Base-by-base conservation (phyloP, 139 green algal species). In the Chlorella vulgaris region DNA sequence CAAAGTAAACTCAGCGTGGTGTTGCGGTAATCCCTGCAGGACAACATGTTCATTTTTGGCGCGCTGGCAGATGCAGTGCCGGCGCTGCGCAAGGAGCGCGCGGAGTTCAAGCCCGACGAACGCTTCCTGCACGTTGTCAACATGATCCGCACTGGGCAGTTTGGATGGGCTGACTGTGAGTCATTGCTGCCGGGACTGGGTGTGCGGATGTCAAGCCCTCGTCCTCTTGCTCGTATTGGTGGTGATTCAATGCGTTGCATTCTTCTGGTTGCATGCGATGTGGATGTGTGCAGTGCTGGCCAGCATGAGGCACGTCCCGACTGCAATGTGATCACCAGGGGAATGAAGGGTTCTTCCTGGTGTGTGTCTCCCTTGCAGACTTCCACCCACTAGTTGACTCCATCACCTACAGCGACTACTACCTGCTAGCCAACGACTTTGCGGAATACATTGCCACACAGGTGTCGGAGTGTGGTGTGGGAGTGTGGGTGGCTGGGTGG, bases 341-440 rank as follows among this genome's bases (percentile, higher is more conserved):
- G n/a, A n/a, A n/a, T n/a, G n/a, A n/a, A n/a, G n/a, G n/a, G n/a
- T n/a, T n/a, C n/a, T n/a, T n/a, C n/a, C n/a, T n/a, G n/a, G n/a
- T n/a, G n/a, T n/a, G n/a, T n/a, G n/a, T n/a, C n/a, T n/a, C n/a
- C 7, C 69, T 55, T 19, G 28, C 75, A 73, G 76, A 97, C 90
- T 98, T 99, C 78, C 80, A 77, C 40, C 96, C 94, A 7, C 83
- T 99, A 29, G 77, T 96, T 62, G 94, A 98, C 80, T 84, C 88
- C 76, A 93, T 99, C 85, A 96, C 90, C 69, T 93, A 62, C 38
- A 84, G 84, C 2, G 97, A 99, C 88, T 98, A 92, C 82, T 99
- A 98, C 91, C 92, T 99, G 69, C 81, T 99, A 61, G 97, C 94
- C 61, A 98, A 98, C 81, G 97, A 99, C 91, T 99, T 99, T 81